Base-by-base conservation (phyloP, 129 eudicot species). In the Calendula officinalis region DNA sequence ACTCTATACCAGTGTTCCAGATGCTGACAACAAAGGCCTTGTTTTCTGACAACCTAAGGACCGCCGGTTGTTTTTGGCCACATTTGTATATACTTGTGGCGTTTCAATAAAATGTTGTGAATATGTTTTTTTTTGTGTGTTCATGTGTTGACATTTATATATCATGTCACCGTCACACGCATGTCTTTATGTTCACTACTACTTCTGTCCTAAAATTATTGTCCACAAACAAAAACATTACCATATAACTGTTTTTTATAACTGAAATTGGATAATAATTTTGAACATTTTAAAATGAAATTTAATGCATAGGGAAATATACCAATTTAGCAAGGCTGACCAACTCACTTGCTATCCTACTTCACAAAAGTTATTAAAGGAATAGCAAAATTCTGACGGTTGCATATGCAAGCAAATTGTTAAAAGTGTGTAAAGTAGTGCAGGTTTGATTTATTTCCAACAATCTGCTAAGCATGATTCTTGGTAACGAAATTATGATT, bases 1-100 rank as follows among this genome's bases (percentile, higher is more conserved):
- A 35, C 78, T 91, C 15, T 80, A 65, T 70, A 50, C 82, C 6
- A 83, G 95, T 66, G 50, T 90, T 43, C 84, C 87, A 14, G 94
- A 90, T 47, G 80, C 85, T 15, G 63, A 75, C 11, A 90, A 66
- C 69, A 37, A 80, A 65, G 95, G 82, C 97, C 97, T 17, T 62
- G 60, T 12, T 80, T 56, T 67, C 67, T 69, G 14, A 62, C 46
- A 42, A 50, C 32, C 40, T 62, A 11, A 59, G 13, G 38, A 44
- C 38, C 30, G 45, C 30, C 54, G 30, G 12, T 3, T 12, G 34
- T 53, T 30, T 42, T 15, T 68, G 10, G 40, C 30, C 54, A 43
- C 64, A 30, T 44, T 55, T 27, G 12, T 43, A 51, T 7, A n/a
- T 36, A 15, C 15, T 64, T 15, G 66, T 60, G 34, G 52, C 5